These are phyloP conservation scores for Pythium folliculosum DNA, from an alignment of 352 stramenopile genomes.

Conservation along the genomic window DNA sequence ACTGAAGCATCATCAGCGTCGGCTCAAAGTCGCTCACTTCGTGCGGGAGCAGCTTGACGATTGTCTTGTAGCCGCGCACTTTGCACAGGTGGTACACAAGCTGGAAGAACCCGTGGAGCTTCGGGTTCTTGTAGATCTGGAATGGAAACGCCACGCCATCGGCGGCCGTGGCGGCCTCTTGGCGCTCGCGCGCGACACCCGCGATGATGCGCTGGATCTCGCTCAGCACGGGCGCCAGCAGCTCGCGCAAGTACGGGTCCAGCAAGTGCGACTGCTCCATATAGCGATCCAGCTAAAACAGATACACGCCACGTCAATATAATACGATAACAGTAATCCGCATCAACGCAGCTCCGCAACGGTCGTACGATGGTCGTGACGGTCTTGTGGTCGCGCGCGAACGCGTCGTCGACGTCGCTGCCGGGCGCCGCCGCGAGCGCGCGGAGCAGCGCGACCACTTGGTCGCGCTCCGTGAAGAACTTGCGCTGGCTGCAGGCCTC, in stretches of 20 bases:
- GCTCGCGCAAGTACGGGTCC: constrained; percentile 82
- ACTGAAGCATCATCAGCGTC: constrained; percentile 88
- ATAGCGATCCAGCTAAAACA: constrained; percentile 82
- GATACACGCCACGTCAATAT: too few species aligned
- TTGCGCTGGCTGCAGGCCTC: constrained; percentile 36
- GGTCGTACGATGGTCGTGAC: constrained; percentile 54
- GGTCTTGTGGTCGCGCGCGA: constrained; percentile 37
- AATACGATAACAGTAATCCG: too few species aligned
- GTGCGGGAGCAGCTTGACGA: constrained; percentile 96
- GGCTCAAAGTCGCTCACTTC: constrained; percentile 96
- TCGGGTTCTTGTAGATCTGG: constrained; percentile 70
- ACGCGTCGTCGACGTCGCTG: constrained; percentile 52
- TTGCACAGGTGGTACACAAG: constrained; percentile 96
- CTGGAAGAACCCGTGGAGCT: constrained; percentile 87
- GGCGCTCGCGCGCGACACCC: constrained; percentile 35
- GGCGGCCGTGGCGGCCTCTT: not conserved
- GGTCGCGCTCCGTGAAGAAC: constrained; percentile 67
- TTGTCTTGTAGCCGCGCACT: constrained; percentile 95
- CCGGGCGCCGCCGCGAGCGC: constrained; percentile 41
- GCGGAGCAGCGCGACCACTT: constrained; percentile 45
- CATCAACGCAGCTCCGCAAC: too few species aligned
- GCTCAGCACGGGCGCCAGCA: constrained; percentile 68
- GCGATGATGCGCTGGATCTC: constrained; percentile 65
- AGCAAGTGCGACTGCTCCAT: constrained; percentile 89
- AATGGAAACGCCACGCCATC: constrained; percentile 60